Evolutionary conservation across 495 filamentous ascomycete species (phyloP), one percentile per base, ranked within the genome.

Genomic region (Podospora australis): DNA sequence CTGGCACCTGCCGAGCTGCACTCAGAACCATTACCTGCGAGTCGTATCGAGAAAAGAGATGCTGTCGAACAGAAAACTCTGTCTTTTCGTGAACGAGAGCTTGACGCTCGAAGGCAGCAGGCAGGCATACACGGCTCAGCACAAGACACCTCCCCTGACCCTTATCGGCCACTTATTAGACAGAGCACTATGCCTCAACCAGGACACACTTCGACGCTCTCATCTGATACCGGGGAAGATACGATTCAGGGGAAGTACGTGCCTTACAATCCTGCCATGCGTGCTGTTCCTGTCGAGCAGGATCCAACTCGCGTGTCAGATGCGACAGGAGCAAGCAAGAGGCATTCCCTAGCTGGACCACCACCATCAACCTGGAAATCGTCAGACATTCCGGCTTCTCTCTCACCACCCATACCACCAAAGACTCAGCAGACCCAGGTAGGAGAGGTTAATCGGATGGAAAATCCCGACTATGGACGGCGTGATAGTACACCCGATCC

Each of bases 1-100:
- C 46, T 73, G 20, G 58, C 64, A 22, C 65, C 67, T 3, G 57
- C 49, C 39, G 62, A 60, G 44, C 30, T 63, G 49, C 61, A 56
- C n/a, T 48, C 58, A 20, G 41, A 57, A 11, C 30, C 35, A 20
- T 30, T 19, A n/a, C 46, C 39, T 8, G 21, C 48, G 2, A 25
- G 20, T 21, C 45, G 32, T 8, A 23, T 21, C 1, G 10, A 23
- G 16, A 3, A 16, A 0, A 3, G 24, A 10, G 32, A 4, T 16
- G 3, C 13, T 6, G 47, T 7, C 1, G 54, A 60, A 16, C 34
- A 56, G n/a, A 53, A 56, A 34, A 22, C 39, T 2, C 23, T 51
- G 11, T 16, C 29, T 2, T 28, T 42, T 8, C 22, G 14, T 6
- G 4, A 6, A 7, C 42, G 49, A 11, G 19, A 20, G 13, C 17